A percentile compares a stretch with the other conserved stretches of the same genome.
These are phyloP conservation scores for Cairneyella variabilis DNA, from an alignment of 495 filamentous ascomycete genomes.

Conservation along the genomic window DNA sequence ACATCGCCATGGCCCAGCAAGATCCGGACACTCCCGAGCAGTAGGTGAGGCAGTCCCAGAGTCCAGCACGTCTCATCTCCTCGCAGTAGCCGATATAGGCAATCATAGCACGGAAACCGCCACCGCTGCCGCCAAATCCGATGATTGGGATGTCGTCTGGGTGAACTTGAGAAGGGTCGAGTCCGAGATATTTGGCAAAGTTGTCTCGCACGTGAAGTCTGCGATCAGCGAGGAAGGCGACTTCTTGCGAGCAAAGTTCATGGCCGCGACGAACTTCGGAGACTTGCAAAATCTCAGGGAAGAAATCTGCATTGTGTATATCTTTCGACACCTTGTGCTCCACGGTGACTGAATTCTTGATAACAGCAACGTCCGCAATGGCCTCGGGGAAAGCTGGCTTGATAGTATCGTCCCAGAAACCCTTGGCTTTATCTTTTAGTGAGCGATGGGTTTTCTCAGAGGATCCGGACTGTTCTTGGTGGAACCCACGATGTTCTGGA, in stretches of 20 bases:
- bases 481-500: no score
- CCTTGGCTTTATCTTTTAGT: background rate
- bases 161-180: constrained; percentile 24
- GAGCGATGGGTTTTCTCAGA: background rate
- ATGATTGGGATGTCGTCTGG: constrained; percentile 27
- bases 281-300: constrained; percentile 24
- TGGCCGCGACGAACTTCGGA: constrained; percentile 25
- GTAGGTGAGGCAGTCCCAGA: constrained; percentile 30
- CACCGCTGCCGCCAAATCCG: constrained; percentile 28
- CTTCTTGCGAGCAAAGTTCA: constrained; percentile 24
- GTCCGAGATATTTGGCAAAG: constrained; percentile 27
- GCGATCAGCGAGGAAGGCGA: constrained; percentile 13
- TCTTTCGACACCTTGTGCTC: constrained; percentile 9
- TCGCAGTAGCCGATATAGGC: constrained; percentile 25
- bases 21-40: constrained; percentile 28
- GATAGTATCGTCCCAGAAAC: background rate
- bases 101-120: constrained; percentile 30
- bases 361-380: background rate
- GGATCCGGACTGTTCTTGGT: no score
- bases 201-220: constrained; percentile 22
- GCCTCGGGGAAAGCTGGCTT: background rate
- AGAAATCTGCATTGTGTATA: constrained; percentile 18
- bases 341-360: background rate
- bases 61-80: constrained; percentile 26
- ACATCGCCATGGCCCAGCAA: constrained; percentile 27